These are phyloP conservation scores for Phlebiopsis flavidoalba DNA, from an alignment of 768 basidiomycete species.

Conservation along the genomic window DNA sequence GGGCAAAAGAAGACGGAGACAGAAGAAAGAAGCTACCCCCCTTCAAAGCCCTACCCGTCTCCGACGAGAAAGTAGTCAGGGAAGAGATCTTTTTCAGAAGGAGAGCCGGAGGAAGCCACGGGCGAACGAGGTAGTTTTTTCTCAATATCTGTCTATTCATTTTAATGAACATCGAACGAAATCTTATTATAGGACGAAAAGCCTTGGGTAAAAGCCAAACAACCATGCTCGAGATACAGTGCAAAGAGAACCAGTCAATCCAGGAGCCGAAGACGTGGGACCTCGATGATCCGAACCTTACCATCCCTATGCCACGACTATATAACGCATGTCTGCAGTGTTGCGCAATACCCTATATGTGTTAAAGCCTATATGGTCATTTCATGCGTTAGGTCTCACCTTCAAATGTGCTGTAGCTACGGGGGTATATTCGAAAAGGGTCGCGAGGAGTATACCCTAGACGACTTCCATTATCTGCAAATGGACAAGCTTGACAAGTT, in stretches of 20 bases:
- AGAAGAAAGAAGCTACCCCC: not conserved
- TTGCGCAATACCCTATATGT: slow-evolving; percentile 83
- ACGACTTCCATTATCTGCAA: slow-evolving; percentile 78
- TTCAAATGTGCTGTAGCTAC: slow-evolving; percentile 43
- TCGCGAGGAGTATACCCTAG: slow-evolving; percentile 79
- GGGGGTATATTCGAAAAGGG: slow-evolving; percentile 86
- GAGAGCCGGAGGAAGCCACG: not conserved
- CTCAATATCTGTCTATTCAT: too few relatives aligned
- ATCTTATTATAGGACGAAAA: slow-evolving; percentile 1
- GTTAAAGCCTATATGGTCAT: slow-evolving; percentile 38
- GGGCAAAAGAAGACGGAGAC: not conserved
- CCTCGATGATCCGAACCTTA: slow-evolving; percentile 59
- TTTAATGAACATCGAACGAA: too few relatives aligned
- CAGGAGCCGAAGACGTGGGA: slow-evolving; percentile 35
- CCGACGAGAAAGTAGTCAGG: not conserved
- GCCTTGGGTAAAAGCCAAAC: not conserved
- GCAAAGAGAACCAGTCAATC: not conserved
- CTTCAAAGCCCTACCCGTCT: not conserved
- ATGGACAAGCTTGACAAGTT: slow-evolving; percentile 84
- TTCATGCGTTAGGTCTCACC: not conserved
- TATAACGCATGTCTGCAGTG: slow-evolving; percentile 88
- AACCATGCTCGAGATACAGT: not conserved
- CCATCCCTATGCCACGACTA: slow-evolving; percentile 61
- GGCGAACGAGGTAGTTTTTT: too few relatives aligned
- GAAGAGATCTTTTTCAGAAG: not conserved